These are phyloP conservation scores for Ilex asprella DNA, from an alignment of 257 asterid genomes.

Conservation along the genomic window DNA sequence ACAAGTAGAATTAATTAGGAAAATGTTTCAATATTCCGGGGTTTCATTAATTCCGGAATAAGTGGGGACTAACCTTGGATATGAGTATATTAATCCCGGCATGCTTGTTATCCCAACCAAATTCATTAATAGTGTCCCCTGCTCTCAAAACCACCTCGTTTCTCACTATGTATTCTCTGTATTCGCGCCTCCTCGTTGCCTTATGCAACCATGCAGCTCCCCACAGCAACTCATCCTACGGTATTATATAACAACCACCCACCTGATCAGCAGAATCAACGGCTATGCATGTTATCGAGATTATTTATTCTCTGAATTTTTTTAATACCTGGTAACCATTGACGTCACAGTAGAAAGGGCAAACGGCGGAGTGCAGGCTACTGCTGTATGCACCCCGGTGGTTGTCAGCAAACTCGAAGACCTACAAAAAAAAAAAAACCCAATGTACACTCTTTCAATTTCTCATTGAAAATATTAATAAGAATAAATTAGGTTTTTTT, in stretches of 20 bases:
- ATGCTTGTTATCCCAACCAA: conserved; percentile 95
- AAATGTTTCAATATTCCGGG: conserved; percentile 8
- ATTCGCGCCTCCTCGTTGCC: conserved; percentile 68
- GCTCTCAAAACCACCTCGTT: conserved; percentile 76
- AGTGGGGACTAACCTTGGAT: conserved; percentile 50
- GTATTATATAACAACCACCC: too few relatives aligned
- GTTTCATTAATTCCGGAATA: conserved; percentile 3
- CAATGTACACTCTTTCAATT: conserved; percentile 16
- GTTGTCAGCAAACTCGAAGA: conserved; percentile 80
- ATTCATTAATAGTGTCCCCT: conserved; percentile 84
- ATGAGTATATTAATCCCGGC: conserved; percentile 86
- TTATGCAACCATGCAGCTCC: conserved; percentile 94
- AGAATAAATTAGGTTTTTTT: too few relatives aligned
- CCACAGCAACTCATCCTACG: conserved; percentile 79
- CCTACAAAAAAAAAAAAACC: conserved; percentile 31
- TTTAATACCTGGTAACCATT: conserved; percentile 64
- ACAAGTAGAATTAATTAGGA: neutral
- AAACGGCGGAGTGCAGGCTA: conserved; percentile 60
- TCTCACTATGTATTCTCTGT: conserved; percentile 64
- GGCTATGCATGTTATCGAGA: too few relatives aligned
- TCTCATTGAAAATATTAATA: neutral
- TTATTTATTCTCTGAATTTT: too few relatives aligned
- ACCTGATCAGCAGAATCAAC: too few relatives aligned
- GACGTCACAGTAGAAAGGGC: conserved; percentile 86
- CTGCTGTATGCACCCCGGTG: conserved; percentile 85